These are phyloP conservation scores for Candida maesae DNA, from an alignment of 805 yeast species.

Conservation along the genomic window DNA sequence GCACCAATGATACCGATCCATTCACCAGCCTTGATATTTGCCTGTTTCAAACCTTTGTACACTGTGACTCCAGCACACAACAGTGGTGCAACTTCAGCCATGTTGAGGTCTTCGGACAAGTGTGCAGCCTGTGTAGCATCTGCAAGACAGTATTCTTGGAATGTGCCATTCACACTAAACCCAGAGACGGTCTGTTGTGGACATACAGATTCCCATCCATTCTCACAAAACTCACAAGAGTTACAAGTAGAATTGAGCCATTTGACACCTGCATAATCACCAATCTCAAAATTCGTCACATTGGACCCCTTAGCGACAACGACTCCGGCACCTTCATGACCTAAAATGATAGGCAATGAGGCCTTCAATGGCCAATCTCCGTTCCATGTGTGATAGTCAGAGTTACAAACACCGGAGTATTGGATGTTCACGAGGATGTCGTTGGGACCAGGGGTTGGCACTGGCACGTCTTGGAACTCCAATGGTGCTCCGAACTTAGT, in stretches of 20 bases:
- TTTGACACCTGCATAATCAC: constrained; percentile 57
- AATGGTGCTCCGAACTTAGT: constrained; percentile 43
- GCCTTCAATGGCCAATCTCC: constrained; percentile 57
- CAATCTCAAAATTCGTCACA: constrained; percentile 50
- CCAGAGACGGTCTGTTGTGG: constrained; percentile 75
- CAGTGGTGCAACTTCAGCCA: constrained; percentile 70
- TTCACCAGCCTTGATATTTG: constrained; percentile 58
- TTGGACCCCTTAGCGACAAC: constrained; percentile 52
- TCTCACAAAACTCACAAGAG: constrained; percentile 51
- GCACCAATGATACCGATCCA: constrained; percentile 73
- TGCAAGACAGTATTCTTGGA: constrained; percentile 82
- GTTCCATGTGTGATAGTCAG: constrained; percentile 59
- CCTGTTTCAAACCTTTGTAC: constrained; percentile 79
- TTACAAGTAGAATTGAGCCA: constrained; percentile 60
- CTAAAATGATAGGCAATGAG: constrained; percentile 54
- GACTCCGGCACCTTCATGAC: constrained; percentile 62
- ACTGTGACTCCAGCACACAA: constrained; percentile 87
- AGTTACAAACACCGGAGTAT: constrained; percentile 60
- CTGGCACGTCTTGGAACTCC: constrained; percentile 46
- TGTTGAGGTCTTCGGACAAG: constrained; percentile 63
- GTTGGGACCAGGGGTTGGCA: constrained; percentile 49
- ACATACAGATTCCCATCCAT: constrained; percentile 48
- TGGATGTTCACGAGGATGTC: constrained; percentile 51
- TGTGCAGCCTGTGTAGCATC: constrained; percentile 79
- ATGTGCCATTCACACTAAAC: constrained; percentile 78